Base-by-base conservation (phyloP, 257 asterid species). In the Solanum pinnatisectum region DNA sequence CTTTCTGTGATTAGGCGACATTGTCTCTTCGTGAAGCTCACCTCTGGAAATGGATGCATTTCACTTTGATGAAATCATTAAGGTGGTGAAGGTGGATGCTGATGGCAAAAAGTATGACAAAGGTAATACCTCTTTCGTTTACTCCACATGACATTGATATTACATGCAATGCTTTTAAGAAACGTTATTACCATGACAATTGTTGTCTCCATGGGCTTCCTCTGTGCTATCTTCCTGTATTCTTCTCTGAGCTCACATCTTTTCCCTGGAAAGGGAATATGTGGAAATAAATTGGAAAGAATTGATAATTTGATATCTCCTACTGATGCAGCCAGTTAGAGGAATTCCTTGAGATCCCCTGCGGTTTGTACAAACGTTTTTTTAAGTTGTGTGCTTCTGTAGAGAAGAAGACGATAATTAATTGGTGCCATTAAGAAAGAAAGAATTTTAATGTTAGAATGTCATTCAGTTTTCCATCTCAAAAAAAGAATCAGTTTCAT, bases 41-140 rank as follows among this genome's bases (percentile, higher is more conserved):
- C 25, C 35, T 22, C 85, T 82, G 35, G n/a, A 84, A 83, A 95
- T 95, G 98, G 91, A 88, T 15, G 91, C 88, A 3, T 88, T 93
- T 65, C 89, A 90, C 89, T 91, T 94, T 39, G 98, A 95, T 72
- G 98, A 95, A 86, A 90, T 94, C 68, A 89, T 93, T 84, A 77
- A 92, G 91, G 93, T 94, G 83, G 63, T 87, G 10, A 81, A 88
- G 49, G 84, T 88, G 84, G 97, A 94, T 87, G 90, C 85, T 33
- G 94, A 92, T 84, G 96, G 92, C 0, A 94, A 92, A 23, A 89
- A 88, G 84, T 95, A 93, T 83, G 97, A 95, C 85, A 95, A 94
- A 92, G 96, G 98, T 95, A 91, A 11, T 37, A 79, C 46, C 68
- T 79, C 68, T 72, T 71, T 78, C 35, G 71, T 23, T 63, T 30